Base-by-base conservation (phyloP, 495 filamentous ascomycete species). In the Cryomyces minteri region DNA sequence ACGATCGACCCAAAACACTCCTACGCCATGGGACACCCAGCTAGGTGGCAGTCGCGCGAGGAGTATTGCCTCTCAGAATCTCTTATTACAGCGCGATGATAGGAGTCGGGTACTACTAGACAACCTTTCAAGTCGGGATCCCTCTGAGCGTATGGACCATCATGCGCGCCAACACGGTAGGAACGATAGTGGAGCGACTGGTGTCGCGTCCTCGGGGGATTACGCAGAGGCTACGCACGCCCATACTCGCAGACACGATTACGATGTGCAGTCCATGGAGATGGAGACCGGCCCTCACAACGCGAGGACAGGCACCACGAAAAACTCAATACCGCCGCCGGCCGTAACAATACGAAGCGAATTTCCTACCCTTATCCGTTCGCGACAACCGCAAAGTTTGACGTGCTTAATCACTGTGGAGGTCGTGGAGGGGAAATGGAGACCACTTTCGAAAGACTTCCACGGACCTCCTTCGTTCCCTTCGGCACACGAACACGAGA, bases 351-450 rank as follows among this genome's bases (percentile, higher is more conserved):
- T 99, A 29, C 83, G 88, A 44, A 94, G 88, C 56, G 90, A 99
- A 64, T 99, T 94, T 56, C 90, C 90, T 8, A 95, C 90, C 3
- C 70, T 99, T 54, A 95, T 70, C 54, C 73, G 84, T 47, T 94
- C 88, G 32, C 80, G 90, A 41, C 85, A 92, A 59, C 90, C 95
- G 60, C 90, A 99, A 62, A 88, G 80, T 4, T 64, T 99, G 53
- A 96, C 90, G 0, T 96, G 92, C 58, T 65, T 99, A 51, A 72
- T 99, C 31, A 95, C 92, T 0, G 76, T 99, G 32, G 90, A 99
- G 63, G 86, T 99, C 4, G 76, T 87, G 0, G 88, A 92, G 54
- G 84, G 76, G 46, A 92, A 92, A 60, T 96, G 87, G 92, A 74
- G 72, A 40, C 81, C 84, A 0, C 79, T 90, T 53, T 76, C 79